Evolutionary conservation across 306 rosid genomes (phyloP).

Genomic region (Citrullus amarus): DNA sequence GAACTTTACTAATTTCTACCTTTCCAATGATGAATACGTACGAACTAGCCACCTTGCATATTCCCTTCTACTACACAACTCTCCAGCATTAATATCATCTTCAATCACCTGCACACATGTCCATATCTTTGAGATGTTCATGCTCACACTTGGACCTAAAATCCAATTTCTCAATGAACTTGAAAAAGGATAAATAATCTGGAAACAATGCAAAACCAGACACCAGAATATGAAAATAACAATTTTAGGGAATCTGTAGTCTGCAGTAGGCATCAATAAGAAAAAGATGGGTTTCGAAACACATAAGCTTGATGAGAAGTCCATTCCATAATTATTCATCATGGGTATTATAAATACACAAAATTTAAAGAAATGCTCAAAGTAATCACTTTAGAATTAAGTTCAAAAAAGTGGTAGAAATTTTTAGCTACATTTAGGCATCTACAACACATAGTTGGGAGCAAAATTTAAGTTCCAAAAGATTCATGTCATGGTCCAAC

Average conservation of each 20-base stretch:
- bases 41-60: conserved; percentile 83
- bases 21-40: conserved; percentile 52
- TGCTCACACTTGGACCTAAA: conserved; percentile 22
- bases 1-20: conserved; percentile 30
- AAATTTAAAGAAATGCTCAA: background rate
- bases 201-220: background rate
- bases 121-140: conserved; percentile 27
- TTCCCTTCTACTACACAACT: conserved; percentile 85
- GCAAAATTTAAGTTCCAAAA: background rate
- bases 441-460: background rate
- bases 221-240: background rate
- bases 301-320: background rate
- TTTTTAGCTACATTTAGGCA: background rate
- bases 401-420: background rate
- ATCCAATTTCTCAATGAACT: conserved; percentile 1
- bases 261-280: background rate
- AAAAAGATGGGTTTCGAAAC: background rate
- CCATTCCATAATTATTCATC: background rate
- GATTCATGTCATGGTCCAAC: background rate
- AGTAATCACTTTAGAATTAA: background rate
- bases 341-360: background rate
- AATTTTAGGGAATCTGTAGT: background rate
- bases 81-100: conserved; percentile 57
- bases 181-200: background rate
- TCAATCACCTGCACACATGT: conserved; percentile 70